Conservation (phyloP, 768 basidiomycete species). For the Lactarius evosmus region DNA sequence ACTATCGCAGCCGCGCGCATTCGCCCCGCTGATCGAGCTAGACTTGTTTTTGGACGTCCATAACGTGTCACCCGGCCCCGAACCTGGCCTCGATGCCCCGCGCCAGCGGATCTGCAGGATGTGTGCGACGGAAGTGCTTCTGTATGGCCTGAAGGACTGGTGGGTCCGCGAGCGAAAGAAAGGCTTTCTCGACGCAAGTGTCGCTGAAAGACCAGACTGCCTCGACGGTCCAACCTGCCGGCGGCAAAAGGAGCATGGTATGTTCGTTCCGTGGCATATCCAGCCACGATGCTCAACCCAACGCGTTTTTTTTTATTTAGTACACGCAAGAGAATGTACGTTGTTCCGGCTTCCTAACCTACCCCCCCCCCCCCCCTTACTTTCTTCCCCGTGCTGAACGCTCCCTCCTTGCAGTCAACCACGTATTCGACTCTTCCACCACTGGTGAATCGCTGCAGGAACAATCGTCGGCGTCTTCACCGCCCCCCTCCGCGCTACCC, state of each 20-base stretch:
- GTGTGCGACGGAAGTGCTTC: constrained; percentile 71
- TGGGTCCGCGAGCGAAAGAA: constrained; percentile 77
- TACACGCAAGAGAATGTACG: constrained; percentile 76
- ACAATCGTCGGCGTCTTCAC: not conserved
- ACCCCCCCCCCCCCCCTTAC: too few relatives aligned
- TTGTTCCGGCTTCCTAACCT: constrained; percentile 13
- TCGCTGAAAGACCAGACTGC: constrained; percentile 67
- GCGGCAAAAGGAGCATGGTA: constrained; percentile 66
- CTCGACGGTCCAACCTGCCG: constrained; percentile 56
- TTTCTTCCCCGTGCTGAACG: not conserved
- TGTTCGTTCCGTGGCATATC: constrained; percentile 30
- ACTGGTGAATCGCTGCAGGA: constrained; percentile 6
- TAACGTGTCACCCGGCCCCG: constrained; percentile 50
- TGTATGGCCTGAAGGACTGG: constrained; percentile 78
- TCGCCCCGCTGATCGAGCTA: constrained; percentile 61
- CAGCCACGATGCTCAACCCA: constrained; percentile 6
- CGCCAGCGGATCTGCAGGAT: constrained; percentile 61
- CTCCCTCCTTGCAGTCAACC: constrained; percentile 32
- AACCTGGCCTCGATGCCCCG: constrained; percentile 56
- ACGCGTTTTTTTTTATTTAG: constrained; percentile 41
- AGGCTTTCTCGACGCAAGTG: constrained; percentile 53
- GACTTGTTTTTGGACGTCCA: constrained; percentile 73
- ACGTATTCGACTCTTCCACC: constrained; percentile 32
- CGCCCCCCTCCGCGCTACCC: not conserved
- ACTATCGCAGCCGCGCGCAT: constrained; percentile 57